Conservation (phyloP, 2,329 filamentous ascomycete species). For the Fusarium tuaranense region DNA sequence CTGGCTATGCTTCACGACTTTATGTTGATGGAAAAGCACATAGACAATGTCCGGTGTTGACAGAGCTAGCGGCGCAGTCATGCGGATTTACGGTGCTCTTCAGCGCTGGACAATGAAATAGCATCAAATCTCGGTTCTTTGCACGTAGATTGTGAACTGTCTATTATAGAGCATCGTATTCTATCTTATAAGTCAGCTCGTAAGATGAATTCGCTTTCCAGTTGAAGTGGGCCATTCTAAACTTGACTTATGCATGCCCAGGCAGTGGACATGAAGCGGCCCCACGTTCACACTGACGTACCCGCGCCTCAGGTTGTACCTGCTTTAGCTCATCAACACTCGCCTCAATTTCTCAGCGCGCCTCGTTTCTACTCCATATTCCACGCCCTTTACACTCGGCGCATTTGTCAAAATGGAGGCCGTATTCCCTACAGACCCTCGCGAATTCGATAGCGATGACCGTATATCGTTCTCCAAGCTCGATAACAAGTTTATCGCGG, state of each 20-base stretch:
- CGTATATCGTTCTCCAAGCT: constrained; percentile 90
- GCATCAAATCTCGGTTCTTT: background rate
- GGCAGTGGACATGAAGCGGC: constrained; percentile 15
- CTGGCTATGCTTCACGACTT: constrained; percentile 11
- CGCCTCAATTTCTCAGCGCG: constrained; percentile 7
- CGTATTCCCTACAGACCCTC: constrained; percentile 68
- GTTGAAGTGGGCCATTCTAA: background rate
- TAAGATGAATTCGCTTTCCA: background rate
- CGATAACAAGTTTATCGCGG: constrained; percentile 84
- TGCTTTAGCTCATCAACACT: constrained; percentile 20
- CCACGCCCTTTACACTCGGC: background rate
- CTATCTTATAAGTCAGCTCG: background rate
- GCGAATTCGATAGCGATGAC: constrained; percentile 80
- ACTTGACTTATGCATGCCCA: background rate
- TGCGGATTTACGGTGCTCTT: background rate
- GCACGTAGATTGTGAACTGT: background rate
- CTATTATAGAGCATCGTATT: background rate
- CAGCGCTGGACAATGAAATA: background rate
- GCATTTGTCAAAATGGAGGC: constrained; percentile 45
- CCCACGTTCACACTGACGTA: constrained; percentile 44
- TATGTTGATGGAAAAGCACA: constrained; percentile 21
- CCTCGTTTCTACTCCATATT: background rate
- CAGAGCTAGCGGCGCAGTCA: background rate
- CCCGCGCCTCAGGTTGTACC: constrained; percentile 29
- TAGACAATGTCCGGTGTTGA: constrained; percentile 17